A percentile compares a stretch with the other conserved stretches of the same genome.
phyloP scores from a whole-genome alignment of 164 flowering plant species.

The Magnolia sinica region DNA sequence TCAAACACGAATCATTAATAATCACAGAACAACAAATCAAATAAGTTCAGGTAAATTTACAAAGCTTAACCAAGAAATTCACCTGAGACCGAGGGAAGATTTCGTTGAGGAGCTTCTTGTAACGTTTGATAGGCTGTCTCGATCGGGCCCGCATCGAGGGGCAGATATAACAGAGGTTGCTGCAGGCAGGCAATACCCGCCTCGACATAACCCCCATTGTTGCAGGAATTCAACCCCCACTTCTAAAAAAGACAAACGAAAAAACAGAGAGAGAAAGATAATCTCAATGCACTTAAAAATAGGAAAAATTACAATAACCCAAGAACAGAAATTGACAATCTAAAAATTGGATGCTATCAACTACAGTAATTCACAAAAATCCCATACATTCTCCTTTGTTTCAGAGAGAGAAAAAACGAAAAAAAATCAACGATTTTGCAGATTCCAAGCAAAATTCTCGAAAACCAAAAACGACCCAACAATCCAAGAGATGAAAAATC shows the following conservation, averaged over 20 bases:
- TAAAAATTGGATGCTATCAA: background rate
- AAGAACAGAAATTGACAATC: background rate
- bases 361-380: background rate
- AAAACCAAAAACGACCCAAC: constrained; percentile 5
- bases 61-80: constrained; percentile 1
- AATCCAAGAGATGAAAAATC: background rate
- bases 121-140: constrained; percentile 84
- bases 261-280: background rate
- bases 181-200: constrained; percentile 76
- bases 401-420: background rate
- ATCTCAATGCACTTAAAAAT: background rate
- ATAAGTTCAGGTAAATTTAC: background rate
- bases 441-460: constrained; percentile 9
- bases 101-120: constrained; percentile 78
- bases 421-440: background rate
- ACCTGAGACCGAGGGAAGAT: constrained; percentile 78
- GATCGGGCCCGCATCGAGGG: constrained; percentile 87
- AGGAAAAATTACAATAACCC: background rate
- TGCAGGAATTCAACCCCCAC: constrained; percentile 15
- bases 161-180: constrained; percentile 77
- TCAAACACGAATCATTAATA: no score
- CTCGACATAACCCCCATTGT: constrained; percentile 89
- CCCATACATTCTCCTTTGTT: background rate
- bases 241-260: background rate
- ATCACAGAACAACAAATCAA: no score